phyloP scores from a whole-genome alignment of 2,329 filamentous ascomycete species.

The Apiospora kogelbergensis region DNA sequence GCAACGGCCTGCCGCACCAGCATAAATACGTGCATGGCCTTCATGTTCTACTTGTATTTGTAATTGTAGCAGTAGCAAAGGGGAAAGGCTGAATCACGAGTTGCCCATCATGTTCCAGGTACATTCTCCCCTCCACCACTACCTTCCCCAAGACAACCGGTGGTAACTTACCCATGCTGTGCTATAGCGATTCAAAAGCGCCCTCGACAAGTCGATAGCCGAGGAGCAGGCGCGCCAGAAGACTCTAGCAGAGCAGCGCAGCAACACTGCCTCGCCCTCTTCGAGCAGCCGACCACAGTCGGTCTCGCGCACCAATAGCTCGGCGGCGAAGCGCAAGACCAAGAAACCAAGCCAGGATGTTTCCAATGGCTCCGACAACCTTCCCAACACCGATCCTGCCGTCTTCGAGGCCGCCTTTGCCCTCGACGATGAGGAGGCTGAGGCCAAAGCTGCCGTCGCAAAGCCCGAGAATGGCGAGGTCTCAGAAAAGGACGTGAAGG shows the following conservation, averaged over 20 bases:
- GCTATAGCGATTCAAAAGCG: conserved; percentile 73
- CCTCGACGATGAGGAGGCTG: conserved; percentile 85
- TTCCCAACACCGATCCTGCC: conserved; percentile 72
- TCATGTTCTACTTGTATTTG: neutral
- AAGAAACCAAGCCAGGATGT: conserved; percentile 42
- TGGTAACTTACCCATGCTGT: neutral
- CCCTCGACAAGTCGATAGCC: conserved; percentile 83
- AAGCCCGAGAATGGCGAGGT: conserved; percentile 31
- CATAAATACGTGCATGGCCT: neutral
- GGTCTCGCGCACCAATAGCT: conserved; percentile 38
- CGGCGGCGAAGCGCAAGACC: conserved; percentile 34
- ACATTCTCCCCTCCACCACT: neutral
- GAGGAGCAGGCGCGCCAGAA: conserved; percentile 86
- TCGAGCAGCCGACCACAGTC: conserved; percentile 45
- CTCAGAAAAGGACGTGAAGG: conserved; percentile 33
- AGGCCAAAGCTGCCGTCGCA: conserved; percentile 59
- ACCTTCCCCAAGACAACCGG: neutral
- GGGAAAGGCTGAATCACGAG: neutral
- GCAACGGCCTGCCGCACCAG: neutral
- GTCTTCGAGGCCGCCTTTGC: conserved; percentile 87
- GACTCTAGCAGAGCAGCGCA: conserved; percentile 45
- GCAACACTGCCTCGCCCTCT: conserved; percentile 41
- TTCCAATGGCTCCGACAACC: conserved; percentile 34
- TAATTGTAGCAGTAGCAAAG: neutral
- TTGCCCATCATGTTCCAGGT: conserved; percentile 5